These are phyloP conservation scores for Phytophthora citrophthora DNA, from an alignment of 352 stramenopile genomes.

Conservation along the genomic window DNA sequence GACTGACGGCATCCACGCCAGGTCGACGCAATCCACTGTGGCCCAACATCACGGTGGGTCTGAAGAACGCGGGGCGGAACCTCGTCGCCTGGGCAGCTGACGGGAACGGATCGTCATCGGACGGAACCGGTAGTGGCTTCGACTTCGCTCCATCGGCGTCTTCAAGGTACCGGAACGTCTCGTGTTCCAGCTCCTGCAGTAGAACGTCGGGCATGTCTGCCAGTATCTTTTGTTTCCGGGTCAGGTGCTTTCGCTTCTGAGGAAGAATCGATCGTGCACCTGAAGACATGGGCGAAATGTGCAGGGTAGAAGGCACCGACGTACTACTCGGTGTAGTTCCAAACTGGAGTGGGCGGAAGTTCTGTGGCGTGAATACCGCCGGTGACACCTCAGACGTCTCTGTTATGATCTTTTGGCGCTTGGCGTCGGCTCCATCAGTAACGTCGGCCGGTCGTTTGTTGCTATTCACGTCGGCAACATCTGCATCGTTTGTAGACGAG, in stretches of 20 bases:
- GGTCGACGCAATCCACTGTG: constrained; percentile 43
- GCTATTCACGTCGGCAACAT: constrained; percentile 18
- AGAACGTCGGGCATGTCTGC: constrained; percentile 38
- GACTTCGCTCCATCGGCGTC: constrained; percentile 14
- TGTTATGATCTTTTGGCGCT: constrained; percentile 31
- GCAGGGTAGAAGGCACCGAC: constrained; percentile 19
- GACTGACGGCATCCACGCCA: constrained; percentile 50
- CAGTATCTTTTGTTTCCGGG: constrained; percentile 48
- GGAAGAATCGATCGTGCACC: constrained; percentile 19
- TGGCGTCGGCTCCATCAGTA: constrained; percentile 5
- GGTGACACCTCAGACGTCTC: constrained; percentile 1
- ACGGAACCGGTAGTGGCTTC: constrained; percentile 8
- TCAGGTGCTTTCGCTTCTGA: constrained; percentile 38
- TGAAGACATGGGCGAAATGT: constrained; percentile 40
- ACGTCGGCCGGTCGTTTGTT: constrained; percentile 22
- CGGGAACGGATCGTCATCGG: constrained; percentile 39
- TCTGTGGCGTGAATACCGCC: constrained; percentile 21
- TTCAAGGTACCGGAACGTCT: constrained; percentile 38
- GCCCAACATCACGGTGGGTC: constrained; percentile 54
- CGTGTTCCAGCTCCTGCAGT: constrained; percentile 41
- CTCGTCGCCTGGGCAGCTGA: constrained; percentile 25
- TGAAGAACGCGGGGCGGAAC: constrained; percentile 57
- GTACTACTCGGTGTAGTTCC: constrained; percentile 15
- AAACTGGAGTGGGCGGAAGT: constrained; percentile 2
- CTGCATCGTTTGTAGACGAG: background rate